These are phyloP conservation scores for Flammula alnicola DNA, from an alignment of 1,284 basidiomycete species.

Conservation along the genomic window DNA sequence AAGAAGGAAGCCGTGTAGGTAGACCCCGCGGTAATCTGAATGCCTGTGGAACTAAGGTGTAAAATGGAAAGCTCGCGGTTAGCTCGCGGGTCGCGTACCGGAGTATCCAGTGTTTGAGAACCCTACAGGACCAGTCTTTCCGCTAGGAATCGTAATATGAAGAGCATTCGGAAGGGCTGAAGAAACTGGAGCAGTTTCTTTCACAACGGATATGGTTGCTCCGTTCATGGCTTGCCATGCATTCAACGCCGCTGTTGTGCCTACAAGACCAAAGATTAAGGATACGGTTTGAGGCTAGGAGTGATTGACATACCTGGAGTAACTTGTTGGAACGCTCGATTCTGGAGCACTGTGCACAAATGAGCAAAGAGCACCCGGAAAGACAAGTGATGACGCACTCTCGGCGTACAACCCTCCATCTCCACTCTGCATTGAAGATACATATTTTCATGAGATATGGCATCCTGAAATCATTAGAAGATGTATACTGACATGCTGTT, in stretches of 20 bases:
- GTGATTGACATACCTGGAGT: conserved; percentile 42
- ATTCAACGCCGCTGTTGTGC: conserved; percentile 49
- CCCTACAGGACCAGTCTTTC: conserved; percentile 50
- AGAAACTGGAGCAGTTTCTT: conserved; percentile 56
- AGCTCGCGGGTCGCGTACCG: conserved; percentile 5
- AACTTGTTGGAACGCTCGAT: conserved; percentile 61
- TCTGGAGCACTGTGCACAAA: conserved; percentile 50
- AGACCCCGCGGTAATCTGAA: conserved; percentile 60
- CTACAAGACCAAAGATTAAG: conserved; percentile 31
- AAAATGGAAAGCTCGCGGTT: neutral
- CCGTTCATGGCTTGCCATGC: conserved; percentile 60
- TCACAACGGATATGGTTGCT: conserved; percentile 50
- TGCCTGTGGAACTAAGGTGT: conserved; percentile 41
- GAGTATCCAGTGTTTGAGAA: conserved; percentile 65
- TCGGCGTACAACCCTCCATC: conserved; percentile 65
- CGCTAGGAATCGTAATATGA: conserved; percentile 51
- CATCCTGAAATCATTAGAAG: too few relatives aligned
- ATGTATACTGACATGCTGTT: conserved; percentile 50
- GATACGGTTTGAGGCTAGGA: neutral
- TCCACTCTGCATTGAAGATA: conserved; percentile 58
- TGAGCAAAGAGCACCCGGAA: too few relatives aligned
- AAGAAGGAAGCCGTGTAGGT: conserved; percentile 70
- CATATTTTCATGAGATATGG: too few relatives aligned
- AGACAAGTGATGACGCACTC: too few relatives aligned
- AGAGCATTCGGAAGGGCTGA: conserved; percentile 69